Evolutionary conservation across 2,329 filamentous ascomycete genomes (phyloP).

Genomic region (Diaporthe caulivora): DNA sequence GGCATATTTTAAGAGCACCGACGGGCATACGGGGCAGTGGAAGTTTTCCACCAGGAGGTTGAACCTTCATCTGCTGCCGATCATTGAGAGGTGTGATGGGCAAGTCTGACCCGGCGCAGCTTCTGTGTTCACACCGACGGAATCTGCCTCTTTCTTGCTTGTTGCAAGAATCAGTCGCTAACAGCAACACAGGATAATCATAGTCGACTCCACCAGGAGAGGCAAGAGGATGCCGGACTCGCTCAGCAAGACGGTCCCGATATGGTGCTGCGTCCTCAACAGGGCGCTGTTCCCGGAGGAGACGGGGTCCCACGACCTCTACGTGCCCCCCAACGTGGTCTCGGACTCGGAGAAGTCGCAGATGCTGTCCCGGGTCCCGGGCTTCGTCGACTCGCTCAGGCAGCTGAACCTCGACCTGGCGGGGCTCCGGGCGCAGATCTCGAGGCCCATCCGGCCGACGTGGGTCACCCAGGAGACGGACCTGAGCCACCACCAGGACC

Average conservation of each 20-base stretch:
- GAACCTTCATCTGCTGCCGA: slow-evolving; percentile 83
- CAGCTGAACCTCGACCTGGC: slow-evolving; percentile 72
- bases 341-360: slow-evolving; percentile 83
- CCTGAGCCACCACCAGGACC: slow-evolving; percentile 50
- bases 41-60: slow-evolving; percentile 86
- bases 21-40: slow-evolving; percentile 94
- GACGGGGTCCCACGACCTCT: slow-evolving; percentile 63
- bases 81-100: slow-evolving; percentile 77
- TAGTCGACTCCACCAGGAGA: slow-evolving; percentile 92
- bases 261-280: slow-evolving; percentile 94
- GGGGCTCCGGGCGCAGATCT: slow-evolving; percentile 66
- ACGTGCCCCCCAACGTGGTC: slow-evolving; percentile 79
- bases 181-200: slow-evolving; percentile 69
- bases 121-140: not conserved
- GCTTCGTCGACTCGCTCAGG: slow-evolving; percentile 64
- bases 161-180: not conserved
- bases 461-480: slow-evolving; percentile 83
- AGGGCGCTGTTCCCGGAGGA: slow-evolving; percentile 76
- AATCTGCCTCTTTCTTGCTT: accelerated
- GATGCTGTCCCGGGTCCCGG: slow-evolving; percentile 72
- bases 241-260: slow-evolving; percentile 90
- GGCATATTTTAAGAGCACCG: slow-evolving; percentile 98
- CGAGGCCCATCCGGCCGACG: slow-evolving; percentile 80
- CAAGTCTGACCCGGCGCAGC: slow-evolving; percentile 51
- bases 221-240: slow-evolving; percentile 97